Evolutionary conservation across 495 filamentous ascomycete species (phyloP), one percentile per base, ranked within the genome.

Genomic region (Talaromyces nanjingensis): DNA sequence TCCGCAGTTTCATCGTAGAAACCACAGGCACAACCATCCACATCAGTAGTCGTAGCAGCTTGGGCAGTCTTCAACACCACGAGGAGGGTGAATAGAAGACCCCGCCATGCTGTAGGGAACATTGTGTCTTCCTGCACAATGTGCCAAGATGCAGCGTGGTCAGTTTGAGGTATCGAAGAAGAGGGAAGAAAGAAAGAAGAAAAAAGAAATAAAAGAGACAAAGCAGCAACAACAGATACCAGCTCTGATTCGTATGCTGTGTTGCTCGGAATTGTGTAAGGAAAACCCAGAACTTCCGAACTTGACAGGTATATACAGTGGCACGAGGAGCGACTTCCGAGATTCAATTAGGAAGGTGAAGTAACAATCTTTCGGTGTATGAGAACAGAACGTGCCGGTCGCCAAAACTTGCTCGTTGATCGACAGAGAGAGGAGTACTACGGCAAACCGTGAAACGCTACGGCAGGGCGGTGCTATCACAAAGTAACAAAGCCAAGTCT

Each of bases 1-100:
- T 65, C 59, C 3, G 70, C 70, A 18, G 49, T 42, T 4, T 63
- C 25, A 64, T 79, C 74, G 39, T 72, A 71, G 64, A 70, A 79
- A 11, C 76, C 76, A 60, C 76, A 79, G 22, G 70, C 65, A 63
- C 76, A 79, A 60, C 67, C 66, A 16, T 11, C 52, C 25, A 62
- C 60, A 27, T 58, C 55, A 14, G 11, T 64, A 20, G 24, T 61
- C 12, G 59, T 49, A 4, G 45, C 45, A 45, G 59, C 59, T 9
- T 24, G 33, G 22, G 37, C 14, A 27, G 37, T 14, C 39, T 18
- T 37, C 20, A 25, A 24, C 59, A 47, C 33, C 59, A 60, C 59
- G 8, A 60, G 39, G 11, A 60, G 59, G 34, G 33, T 42, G 8
- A 24, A 27, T 9, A 60, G 12, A 34, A 60, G 59, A 24, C 33